A percentile compares a stretch with the other conserved stretches of the same genome.
Conservation (phyloP, 192 early-diverging fungal genomes). For the Haplosporangium gracile region DNA sequence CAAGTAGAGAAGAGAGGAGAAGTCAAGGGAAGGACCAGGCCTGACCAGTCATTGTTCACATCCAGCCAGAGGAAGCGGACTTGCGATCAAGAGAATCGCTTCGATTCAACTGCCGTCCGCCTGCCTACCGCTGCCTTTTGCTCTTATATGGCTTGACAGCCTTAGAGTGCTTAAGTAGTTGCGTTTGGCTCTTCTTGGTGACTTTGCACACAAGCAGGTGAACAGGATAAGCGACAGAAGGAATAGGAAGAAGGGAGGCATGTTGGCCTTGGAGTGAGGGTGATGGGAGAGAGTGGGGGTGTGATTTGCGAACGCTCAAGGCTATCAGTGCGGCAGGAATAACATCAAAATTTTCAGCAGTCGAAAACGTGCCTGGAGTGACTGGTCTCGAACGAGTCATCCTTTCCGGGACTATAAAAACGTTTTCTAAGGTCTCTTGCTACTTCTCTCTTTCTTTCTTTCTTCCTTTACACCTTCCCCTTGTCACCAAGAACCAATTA, state of each 20-base stretch:
- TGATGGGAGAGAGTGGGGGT: not conserved
- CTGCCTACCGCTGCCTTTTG: not conserved
- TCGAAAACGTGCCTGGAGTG: no score
- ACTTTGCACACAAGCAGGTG: not conserved
- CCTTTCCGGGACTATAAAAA: slow-evolving; percentile 3
- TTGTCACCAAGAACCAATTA: slow-evolving; percentile 26
- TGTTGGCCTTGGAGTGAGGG: not conserved
- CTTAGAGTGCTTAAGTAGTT: not conserved
- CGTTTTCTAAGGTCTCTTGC: not conserved
- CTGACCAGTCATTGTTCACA: no score
- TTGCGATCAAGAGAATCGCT: not conserved
- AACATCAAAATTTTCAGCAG: no score
- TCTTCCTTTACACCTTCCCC: slow-evolving; percentile 24
- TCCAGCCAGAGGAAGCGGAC: not conserved
- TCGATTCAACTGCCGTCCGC: not conserved
- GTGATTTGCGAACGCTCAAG: not conserved
- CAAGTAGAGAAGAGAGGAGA: not conserved
- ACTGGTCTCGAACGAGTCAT: no score
- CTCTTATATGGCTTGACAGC: not conserved
- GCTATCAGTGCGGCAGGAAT: not conserved
- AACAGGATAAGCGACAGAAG: not conserved
- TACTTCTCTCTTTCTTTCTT: not conserved
- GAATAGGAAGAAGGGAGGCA: not conserved
- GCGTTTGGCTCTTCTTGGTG: not conserved
- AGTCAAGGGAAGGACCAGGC: no score